Conservation (phyloP, 768 basidiomycete genomes). For the Crepidotus variabilis region DNA sequence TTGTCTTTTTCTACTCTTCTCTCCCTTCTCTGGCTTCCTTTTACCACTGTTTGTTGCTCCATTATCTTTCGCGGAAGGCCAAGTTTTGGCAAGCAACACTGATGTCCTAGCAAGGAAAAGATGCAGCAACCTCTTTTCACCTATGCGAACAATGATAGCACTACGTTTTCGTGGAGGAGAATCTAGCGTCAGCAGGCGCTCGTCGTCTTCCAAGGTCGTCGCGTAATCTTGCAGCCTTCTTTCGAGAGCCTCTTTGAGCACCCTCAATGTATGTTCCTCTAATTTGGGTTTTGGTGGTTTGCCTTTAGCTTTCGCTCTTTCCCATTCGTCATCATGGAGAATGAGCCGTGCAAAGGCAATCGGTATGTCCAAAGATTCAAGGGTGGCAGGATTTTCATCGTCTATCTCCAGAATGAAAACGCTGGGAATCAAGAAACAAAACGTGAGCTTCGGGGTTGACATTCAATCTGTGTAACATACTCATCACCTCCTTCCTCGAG, state of each 20-base stretch:
- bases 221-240: slow-evolving; percentile 52
- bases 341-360: slow-evolving; percentile 55
- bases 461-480: slow-evolving; percentile 42
- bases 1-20: slow-evolving; percentile 3
- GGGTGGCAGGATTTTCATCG: slow-evolving; percentile 17
- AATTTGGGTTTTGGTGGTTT: slow-evolving; percentile 73
- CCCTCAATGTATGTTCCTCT: slow-evolving; percentile 41
- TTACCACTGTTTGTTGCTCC: neutral
- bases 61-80: neutral
- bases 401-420: slow-evolving; percentile 54
- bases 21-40: slow-evolving; percentile 5
- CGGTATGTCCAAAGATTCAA: slow-evolving; percentile 32
- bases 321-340: slow-evolving; percentile 54
- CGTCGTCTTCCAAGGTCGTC: slow-evolving; percentile 57
- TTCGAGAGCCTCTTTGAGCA: slow-evolving; percentile 46
- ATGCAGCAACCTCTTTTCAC: slow-evolving; percentile 58
- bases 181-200: slow-evolving; percentile 35
- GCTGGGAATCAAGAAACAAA: slow-evolving; percentile 27
- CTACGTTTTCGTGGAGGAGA: slow-evolving; percentile 44
- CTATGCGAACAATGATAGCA: slow-evolving; percentile 71
- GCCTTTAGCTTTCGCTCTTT: slow-evolving; percentile 52
- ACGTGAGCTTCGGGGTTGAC: neutral
- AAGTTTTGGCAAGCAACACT: neutral
- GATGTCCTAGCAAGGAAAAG: neutral
- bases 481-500: slow-evolving; percentile 88